Base-by-base conservation (phyloP, 352 stramenopile species). In the Phytophthora cryptogea region DNA sequence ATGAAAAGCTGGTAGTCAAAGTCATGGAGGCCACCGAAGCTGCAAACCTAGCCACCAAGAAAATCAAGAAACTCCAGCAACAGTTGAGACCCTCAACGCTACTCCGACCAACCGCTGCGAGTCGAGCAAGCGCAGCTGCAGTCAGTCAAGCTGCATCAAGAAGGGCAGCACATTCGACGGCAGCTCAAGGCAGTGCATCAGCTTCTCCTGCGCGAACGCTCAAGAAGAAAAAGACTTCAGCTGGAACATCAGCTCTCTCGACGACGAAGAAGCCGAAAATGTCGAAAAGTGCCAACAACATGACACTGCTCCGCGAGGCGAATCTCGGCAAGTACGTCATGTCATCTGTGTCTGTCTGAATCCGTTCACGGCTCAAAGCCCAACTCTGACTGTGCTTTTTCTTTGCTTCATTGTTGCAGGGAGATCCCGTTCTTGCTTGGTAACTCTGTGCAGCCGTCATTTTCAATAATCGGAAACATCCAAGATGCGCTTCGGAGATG, bases 401-500 rank as follows among this genome's bases (percentile, higher is more conserved):
- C 16, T 59, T 4, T 40, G 27, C 26, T 43, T 35, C 6, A 53
- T 37, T 37, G n/a, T 53, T 30, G 20, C 17, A 89, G 80, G 46
- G 71, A 88, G 7, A 78, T 90, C 14, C 81, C 81, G 14, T 92
- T 92, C 49, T 63, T 92, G 20, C 64, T 89, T 0, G 80, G 81
- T 1, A 85, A 67, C 39, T 85, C 78, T 0, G 66, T 76, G 10
- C 71, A 75, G 49, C 68, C 61, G 54, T 90, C 83, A 27, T 88
- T 90, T 61, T 90, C 80, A 8, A 60, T 92, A 14, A 86, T 90
- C 41, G 79, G 79, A 26, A 90, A 81, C 53, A 70, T 86, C 20
- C 83, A 92, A 47, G 80, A 90, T 31, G 80, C 81, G n/a, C 66
- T 90, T 8, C 79, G 80, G 16, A 74, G 83, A 52, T 89, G 80